Base-by-base conservation (phyloP, 2,329 filamentous ascomycete species). In the Colletotrichum coccodes region DNA sequence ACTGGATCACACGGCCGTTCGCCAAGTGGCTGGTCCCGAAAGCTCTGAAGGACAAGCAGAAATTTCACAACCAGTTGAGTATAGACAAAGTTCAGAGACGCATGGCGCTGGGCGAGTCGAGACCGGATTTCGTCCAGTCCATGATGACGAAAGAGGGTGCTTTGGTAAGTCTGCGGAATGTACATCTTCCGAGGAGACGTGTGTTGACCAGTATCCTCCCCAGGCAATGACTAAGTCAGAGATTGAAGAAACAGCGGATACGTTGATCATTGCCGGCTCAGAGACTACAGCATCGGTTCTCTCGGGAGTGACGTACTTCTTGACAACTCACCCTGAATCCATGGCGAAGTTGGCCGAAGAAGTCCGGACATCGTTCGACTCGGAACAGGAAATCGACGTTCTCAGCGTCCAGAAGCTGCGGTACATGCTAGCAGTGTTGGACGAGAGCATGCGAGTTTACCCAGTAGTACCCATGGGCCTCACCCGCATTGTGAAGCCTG, bases 261-360 rank as follows among this genome's bases (percentile, higher is more conserved):
- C 65, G 0, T 53, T 80, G 7, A 74, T 79, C 36, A 28, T 78
- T 3, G 84, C 80, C 0, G 84, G 84, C 0, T 80, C 77, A 6
- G 83, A 86, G 60, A 86, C 84, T 0, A 85, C 83, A 0, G 83
- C 83, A 0, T 83, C 83, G 0, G 73, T 79, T 3, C 73, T 86
- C 3, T 75, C 77, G 0, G 84, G 83, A 2, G 75, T 76, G 0
- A 83, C 82, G 0, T 86, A 79, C 61, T 75, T 82, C 1, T 74
- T 87, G 2, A 65, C 74, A 0, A 74, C 53, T 6, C 77, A 81
- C 32, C 79, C 79, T 0, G 63, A 74, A 0, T 71, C 64, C 1
- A 70, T 80, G n/a, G 52, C 74, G n/a, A 80, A 73, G 42, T 44
- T 84, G 6, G 72, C 71, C 1, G n/a, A 76, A 0, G 84, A 86